Percentiles rank a stretch among this genome's conserved stretches.
Evolutionary conservation across 805 yeast genomes (phyloP).

Genomic region (Pichia heedii): DNA sequence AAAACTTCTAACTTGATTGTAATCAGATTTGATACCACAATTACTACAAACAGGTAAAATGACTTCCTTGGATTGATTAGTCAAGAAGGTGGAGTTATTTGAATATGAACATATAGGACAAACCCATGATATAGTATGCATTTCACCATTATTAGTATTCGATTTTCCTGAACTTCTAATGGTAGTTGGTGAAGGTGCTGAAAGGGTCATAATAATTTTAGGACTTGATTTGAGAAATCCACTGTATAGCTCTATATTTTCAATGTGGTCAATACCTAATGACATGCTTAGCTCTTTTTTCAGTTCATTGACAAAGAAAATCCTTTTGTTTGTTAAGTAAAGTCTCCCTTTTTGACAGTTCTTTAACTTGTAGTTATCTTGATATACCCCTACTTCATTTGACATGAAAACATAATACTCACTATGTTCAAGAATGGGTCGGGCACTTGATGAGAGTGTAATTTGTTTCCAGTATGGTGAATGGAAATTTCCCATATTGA

Average conservation of each 20-base stretch:
- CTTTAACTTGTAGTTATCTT: slow-evolving; percentile 56
- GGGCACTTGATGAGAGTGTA: slow-evolving; percentile 23
- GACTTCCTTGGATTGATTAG: background rate
- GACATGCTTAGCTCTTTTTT: slow-evolving; percentile 2
- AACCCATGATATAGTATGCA: slow-evolving; percentile 45
- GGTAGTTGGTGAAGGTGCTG: no score
- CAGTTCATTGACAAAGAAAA: slow-evolving; percentile 52
- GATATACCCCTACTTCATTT: slow-evolving; percentile 64
- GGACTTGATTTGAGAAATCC: slow-evolving; percentile 75
- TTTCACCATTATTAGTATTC: background rate
- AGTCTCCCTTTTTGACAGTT: slow-evolving; percentile 67
- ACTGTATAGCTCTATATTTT: slow-evolving; percentile 22
- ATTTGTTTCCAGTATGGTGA: slow-evolving; percentile 18
- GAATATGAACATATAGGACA: slow-evolving; percentile 85
- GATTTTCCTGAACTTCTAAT: background rate
- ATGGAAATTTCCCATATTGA: background rate
- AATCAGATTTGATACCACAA: slow-evolving; percentile 50
- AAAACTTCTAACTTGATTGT: slow-evolving; percentile 25
- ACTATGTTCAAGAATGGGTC: slow-evolving; percentile 19
- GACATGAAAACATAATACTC: slow-evolving; percentile 49
- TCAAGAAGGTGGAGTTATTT: slow-evolving; percentile 29
- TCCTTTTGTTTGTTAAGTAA: slow-evolving; percentile 64
- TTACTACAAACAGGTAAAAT: slow-evolving; percentile 41
- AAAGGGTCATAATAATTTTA: slow-evolving; percentile 39
- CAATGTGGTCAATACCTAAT: slow-evolving; percentile 16